phyloP scores from a whole-genome alignment of 495 filamentous ascomycete species.

The Talaromyces borbonicus region DNA sequence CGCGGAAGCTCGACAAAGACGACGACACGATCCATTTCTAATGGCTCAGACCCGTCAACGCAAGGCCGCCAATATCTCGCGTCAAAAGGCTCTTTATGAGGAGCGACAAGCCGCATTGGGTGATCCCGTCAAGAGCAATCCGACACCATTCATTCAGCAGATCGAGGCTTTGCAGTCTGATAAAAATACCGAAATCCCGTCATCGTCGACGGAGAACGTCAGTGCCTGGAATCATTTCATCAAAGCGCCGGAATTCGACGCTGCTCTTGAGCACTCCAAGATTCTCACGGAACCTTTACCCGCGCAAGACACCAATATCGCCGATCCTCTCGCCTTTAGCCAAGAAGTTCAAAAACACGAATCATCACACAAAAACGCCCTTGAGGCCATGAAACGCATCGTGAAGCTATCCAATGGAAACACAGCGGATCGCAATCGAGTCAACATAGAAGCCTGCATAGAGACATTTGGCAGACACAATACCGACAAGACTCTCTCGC shows the following conservation, averaged over 20 bases:
- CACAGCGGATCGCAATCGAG: slow-evolving; percentile 62
- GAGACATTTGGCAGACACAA: slow-evolving; percentile 82
- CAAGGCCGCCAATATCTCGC: slow-evolving; percentile 67
- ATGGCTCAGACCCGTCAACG: slow-evolving; percentile 63
- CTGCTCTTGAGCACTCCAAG: slow-evolving; percentile 53
- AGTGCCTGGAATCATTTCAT: slow-evolving; percentile 61
- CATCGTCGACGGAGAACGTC: too few relatives aligned
- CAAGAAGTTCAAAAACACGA: slow-evolving; percentile 18
- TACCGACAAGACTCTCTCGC: slow-evolving; percentile 61
- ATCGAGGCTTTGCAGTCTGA: slow-evolving; percentile 49
- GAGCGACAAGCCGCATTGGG: slow-evolving; percentile 52
- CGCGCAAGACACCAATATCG: slow-evolving; percentile 20
- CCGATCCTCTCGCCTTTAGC: slow-evolving; percentile 37
- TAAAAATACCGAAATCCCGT: slow-evolving; percentile 6
- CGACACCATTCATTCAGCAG: slow-evolving; percentile 75
- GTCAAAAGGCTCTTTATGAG: slow-evolving; percentile 54
- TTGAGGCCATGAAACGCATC: slow-evolving; percentile 66
- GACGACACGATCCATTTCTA: slow-evolving; percentile 32
- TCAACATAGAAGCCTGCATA: slow-evolving; percentile 75
- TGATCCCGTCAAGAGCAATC: slow-evolving; percentile 65
- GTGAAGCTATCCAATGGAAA: slow-evolving; percentile 62
- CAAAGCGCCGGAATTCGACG: slow-evolving; percentile 49
- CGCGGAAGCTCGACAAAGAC: slow-evolving; percentile 23
- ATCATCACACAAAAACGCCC: slow-evolving; percentile 23
- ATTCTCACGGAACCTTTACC: slow-evolving; percentile 47